These are phyloP conservation scores for Thielaviopsis euricoi DNA, from an alignment of 2,329 filamentous ascomycete species.

Conservation along the genomic window DNA sequence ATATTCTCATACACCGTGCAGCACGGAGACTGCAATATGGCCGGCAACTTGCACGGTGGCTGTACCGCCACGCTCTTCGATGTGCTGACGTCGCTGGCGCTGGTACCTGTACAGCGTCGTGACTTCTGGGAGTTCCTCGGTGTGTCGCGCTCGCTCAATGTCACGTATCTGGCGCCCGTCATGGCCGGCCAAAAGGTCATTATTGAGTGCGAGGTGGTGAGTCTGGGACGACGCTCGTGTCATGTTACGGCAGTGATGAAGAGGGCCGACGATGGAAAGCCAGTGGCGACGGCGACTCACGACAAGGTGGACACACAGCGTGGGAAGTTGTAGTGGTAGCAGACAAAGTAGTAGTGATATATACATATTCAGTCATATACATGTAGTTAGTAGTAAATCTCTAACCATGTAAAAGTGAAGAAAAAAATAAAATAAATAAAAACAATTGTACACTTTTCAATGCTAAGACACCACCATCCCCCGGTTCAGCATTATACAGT, in stretches of 20 bases:
- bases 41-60: constrained; percentile 41
- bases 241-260: constrained; percentile 38
- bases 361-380: constrained; percentile 43
- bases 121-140: constrained; percentile 43
- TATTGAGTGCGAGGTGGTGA: constrained; percentile 40
- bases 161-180: constrained; percentile 50
- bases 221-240: constrained; percentile 37
- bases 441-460: neutral
- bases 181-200: constrained; percentile 33
- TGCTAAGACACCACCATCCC: neutral
- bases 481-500: constrained; percentile 52
- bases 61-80: constrained; percentile 53
- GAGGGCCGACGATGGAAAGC: constrained; percentile 29
- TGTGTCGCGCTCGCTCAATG: constrained; percentile 47
- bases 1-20: constrained; percentile 34
- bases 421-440: neutral
- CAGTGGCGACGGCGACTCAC: constrained; percentile 45
- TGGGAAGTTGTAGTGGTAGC: constrained; percentile 23
- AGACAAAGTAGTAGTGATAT: constrained; percentile 37
- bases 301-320: constrained; percentile 46
- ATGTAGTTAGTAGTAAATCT: constrained; percentile 23
- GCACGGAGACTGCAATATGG: constrained; percentile 36
- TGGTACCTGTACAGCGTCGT: constrained; percentile 37
- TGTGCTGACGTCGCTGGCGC: constrained; percentile 41
- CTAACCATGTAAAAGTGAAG: neutral